Conservation (phyloP, 257 asterid genomes). For the Apocynum venetum region DNA sequence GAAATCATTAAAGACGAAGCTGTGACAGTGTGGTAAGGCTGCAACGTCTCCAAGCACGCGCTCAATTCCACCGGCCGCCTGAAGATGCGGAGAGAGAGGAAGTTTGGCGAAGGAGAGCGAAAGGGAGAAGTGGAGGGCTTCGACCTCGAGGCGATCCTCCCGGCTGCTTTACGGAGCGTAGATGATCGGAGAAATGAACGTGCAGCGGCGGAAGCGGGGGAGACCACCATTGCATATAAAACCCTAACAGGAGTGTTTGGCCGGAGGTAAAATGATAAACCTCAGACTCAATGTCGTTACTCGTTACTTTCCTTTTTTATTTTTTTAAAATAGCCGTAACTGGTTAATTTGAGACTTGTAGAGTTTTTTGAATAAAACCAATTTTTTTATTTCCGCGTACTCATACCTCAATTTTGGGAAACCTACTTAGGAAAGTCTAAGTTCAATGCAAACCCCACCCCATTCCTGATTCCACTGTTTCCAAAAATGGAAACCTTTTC, state of each 20-base stretch:
- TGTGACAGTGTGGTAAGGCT: conserved; percentile 79
- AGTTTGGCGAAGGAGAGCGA: conserved; percentile 46
- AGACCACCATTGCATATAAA: conserved; percentile 39
- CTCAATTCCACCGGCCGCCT: conserved; percentile 67
- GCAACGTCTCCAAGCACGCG: conserved; percentile 79
- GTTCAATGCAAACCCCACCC: too few relatives aligned
- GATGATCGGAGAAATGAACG: conserved; percentile 70
- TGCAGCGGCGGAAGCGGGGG: conserved; percentile 46
- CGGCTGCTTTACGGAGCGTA: conserved; percentile 48
- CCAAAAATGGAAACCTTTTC: too few relatives aligned
- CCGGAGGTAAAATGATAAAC: background rate
- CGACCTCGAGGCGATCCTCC: conserved; percentile 45
- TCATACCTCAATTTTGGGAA: too few relatives aligned
- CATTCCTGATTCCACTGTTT: too few relatives aligned
- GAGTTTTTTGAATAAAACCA: too few relatives aligned
- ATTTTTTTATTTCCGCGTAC: too few relatives aligned
- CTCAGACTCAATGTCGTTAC: too few relatives aligned
- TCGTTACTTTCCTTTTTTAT: too few relatives aligned
- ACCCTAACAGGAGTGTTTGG: background rate
- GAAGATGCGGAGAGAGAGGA: conserved; percentile 55
- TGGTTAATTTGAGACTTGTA: too few relatives aligned
- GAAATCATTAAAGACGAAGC: conserved; percentile 94
- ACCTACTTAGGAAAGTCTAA: too few relatives aligned
- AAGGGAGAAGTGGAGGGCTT: conserved; percentile 59
- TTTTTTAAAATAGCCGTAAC: too few relatives aligned